These are phyloP conservation scores for Stentor coeruleus DNA, from an alignment of 73 alveolate genomes.

Conservation along the genomic window DNA sequence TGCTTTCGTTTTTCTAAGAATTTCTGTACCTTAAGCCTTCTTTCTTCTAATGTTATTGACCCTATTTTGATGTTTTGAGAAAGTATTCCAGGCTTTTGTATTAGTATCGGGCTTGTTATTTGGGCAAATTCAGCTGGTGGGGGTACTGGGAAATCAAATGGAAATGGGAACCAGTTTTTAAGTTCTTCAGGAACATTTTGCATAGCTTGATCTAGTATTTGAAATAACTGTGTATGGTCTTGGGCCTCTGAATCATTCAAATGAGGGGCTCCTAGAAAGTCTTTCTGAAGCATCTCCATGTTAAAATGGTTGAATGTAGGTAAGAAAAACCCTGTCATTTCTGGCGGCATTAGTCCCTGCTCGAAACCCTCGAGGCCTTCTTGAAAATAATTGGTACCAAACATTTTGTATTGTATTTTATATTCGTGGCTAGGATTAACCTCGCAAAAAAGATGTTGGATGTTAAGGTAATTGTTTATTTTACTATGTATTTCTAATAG, in stretches of 20 bases:
- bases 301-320: neutral
- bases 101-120: neutral
- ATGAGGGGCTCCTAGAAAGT: neutral
- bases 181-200: neutral
- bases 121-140: neutral
- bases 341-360: neutral
- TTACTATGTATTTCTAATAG: too few relatives aligned
- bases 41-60: neutral
- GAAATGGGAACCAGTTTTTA: neutral
- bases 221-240: neutral
- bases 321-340: neutral
- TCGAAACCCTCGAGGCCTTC: neutral
- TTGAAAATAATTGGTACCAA: neutral
- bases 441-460: too few relatives aligned
- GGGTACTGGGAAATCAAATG: neutral
- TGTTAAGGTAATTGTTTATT: too few relatives aligned
- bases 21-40: slow-evolving; percentile 34
- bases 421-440: too few relatives aligned
- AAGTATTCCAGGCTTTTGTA: neutral
- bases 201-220: neutral
- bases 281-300: neutral
- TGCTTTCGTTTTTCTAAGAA: slow-evolving; percentile 43
- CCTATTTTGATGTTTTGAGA: neutral
- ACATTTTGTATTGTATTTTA: neutral
- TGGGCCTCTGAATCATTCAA: neutral